Evolutionary conservation across 805 yeast species (phyloP).

Genomic region (Candida endomychidarum): DNA sequence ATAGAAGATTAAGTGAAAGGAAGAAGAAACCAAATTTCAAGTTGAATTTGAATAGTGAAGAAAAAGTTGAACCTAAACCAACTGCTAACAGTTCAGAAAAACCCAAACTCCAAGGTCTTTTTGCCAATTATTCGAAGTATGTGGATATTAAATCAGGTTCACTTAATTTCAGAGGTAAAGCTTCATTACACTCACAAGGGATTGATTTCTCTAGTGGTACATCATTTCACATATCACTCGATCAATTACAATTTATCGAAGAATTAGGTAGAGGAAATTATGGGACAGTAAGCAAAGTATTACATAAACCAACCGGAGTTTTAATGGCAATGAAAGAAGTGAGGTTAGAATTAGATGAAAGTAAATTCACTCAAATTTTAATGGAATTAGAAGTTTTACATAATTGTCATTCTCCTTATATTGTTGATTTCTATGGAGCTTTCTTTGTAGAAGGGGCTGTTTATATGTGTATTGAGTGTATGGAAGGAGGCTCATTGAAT

Average conservation of each 20-base stretch:
- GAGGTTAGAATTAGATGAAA: constrained; percentile 85
- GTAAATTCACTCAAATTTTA: constrained; percentile 88
- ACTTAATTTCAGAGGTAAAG: constrained; percentile 88
- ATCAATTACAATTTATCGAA: constrained; percentile 76
- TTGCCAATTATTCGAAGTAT: constrained; percentile 82
- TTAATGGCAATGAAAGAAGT: constrained; percentile 98
- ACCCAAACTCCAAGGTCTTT: constrained; percentile 55
- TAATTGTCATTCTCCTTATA: constrained; percentile 84
- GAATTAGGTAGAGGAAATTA: constrained; percentile 96
- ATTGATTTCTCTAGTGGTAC: constrained; percentile 88
- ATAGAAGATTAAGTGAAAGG: constrained; percentile 39
- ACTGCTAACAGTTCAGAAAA: constrained; percentile 11
- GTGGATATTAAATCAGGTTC: constrained; percentile 91
- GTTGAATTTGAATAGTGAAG: constrained; percentile 27
- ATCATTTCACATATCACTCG: constrained; percentile 80
- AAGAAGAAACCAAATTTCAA: constrained; percentile 41
- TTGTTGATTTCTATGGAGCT: constrained; percentile 96
- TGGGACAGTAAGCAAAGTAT: constrained; percentile 91
- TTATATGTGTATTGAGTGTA: constrained; percentile 95
- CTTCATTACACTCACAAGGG: constrained; percentile 88
- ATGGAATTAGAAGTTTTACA: constrained; percentile 96
- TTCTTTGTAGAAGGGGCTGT: constrained; percentile 97
- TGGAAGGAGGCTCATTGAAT: constrained; percentile 96
- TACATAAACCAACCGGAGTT: constrained; percentile 89
- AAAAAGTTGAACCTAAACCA: neutral